These are phyloP conservation scores for Darksidea phi DNA, from an alignment of 495 filamentous ascomycete genomes.

Conservation along the genomic window DNA sequence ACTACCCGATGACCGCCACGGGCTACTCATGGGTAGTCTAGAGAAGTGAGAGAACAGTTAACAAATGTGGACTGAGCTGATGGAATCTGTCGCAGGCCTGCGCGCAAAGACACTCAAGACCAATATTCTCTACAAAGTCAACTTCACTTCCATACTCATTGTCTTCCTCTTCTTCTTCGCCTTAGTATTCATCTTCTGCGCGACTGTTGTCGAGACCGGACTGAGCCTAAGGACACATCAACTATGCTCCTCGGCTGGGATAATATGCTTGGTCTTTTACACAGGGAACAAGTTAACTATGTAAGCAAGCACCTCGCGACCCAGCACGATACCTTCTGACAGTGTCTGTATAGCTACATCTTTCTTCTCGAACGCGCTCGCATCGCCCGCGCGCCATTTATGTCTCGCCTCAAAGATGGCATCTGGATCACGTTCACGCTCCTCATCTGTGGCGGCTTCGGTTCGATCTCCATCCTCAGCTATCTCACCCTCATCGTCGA, in stretches of 20 bases:
- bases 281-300: constrained; percentile 37
- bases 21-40: no score
- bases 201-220: constrained; percentile 22
- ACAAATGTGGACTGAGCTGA: background rate
- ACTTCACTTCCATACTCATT: background rate
- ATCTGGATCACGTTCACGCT: constrained; percentile 34
- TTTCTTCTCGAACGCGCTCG: constrained; percentile 44
- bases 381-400: constrained; percentile 26
- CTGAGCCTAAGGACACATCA: constrained; percentile 1
- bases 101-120: constrained; percentile 1
- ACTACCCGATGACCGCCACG: no score
- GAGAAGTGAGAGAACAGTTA: no score
- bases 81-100: background rate
- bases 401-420: constrained; percentile 28
- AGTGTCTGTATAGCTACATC: constrained; percentile 27
- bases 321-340: background rate
- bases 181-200: constrained; percentile 25
- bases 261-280: constrained; percentile 43
- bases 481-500: constrained; percentile 36
- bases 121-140: background rate
- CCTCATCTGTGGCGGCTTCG: constrained; percentile 38
- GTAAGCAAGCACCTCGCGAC: background rate
- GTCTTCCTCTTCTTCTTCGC: no score
- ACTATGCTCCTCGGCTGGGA: constrained; percentile 34
- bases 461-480: constrained; percentile 35